These are phyloP conservation scores for Cercospora sp. DNA, from an alignment of 2,329 filamentous ascomycete species.

Conservation along the genomic window DNA sequence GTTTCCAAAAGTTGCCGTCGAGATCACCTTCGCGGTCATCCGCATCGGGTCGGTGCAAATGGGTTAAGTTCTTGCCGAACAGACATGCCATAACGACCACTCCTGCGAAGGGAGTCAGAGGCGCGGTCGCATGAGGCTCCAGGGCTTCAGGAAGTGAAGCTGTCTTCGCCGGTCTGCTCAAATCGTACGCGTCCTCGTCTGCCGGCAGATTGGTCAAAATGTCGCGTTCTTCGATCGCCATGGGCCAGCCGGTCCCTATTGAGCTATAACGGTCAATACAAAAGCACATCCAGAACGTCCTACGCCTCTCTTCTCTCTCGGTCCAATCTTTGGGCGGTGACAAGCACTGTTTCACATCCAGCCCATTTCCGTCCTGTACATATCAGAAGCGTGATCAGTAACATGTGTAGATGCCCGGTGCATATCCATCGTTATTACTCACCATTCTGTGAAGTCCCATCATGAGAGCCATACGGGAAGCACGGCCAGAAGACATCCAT, in stretches of 20 bases:
- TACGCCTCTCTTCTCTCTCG: slow-evolving; percentile 82
- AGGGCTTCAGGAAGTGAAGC: slow-evolving; percentile 69
- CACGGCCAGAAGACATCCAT: slow-evolving; percentile 86
- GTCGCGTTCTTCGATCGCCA: slow-evolving; percentile 88
- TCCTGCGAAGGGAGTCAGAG: slow-evolving; percentile 74
- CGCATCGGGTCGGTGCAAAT: slow-evolving; percentile 81
- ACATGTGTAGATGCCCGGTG: background rate
- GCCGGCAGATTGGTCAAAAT: slow-evolving; percentile 82
- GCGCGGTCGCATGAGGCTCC: slow-evolving; percentile 68
- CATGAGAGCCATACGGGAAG: slow-evolving; percentile 83
- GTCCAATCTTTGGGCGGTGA: slow-evolving; percentile 89
- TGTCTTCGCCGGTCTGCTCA: slow-evolving; percentile 72
- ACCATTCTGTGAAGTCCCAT: slow-evolving; percentile 79
- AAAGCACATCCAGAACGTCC: slow-evolving; percentile 95
- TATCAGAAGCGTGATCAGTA: background rate
- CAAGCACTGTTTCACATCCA: slow-evolving; percentile 92
- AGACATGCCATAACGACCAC: slow-evolving; percentile 83
- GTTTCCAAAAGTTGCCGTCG: slow-evolving; percentile 93
- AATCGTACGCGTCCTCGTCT: slow-evolving; percentile 80
- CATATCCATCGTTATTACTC: background rate
- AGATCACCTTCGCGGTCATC: slow-evolving; percentile 83
- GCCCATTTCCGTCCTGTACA: slow-evolving; percentile 65
- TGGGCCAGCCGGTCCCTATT: slow-evolving; percentile 95
- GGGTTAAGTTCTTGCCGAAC: slow-evolving; percentile 86
- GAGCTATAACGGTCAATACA: slow-evolving; percentile 89